Percentiles rank a stretch among this genome's conserved stretches.
Evolutionary conservation across 208 protist genomes (phyloP).

Genomic region (Trypanosoma melophagium): DNA sequence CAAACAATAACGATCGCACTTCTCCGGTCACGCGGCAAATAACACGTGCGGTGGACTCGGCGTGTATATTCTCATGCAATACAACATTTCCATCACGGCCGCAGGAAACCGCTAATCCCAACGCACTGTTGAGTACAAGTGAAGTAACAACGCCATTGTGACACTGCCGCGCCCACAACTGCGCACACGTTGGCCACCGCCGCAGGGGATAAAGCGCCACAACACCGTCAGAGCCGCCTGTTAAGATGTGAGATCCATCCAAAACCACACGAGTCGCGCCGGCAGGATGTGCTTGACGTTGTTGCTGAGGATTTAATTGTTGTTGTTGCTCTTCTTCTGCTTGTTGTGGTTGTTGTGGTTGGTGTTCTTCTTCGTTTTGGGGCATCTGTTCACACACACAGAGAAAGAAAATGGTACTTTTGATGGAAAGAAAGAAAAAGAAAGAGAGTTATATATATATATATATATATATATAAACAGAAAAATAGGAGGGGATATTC

Average conservation of each 20-base stretch:
- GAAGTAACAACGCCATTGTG: slow-evolving; percentile 67
- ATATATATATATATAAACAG: too few relatives aligned
- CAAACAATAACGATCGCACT: slow-evolving; percentile 69
- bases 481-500: too few relatives aligned
- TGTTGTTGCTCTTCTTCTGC: too few relatives aligned
- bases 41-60: slow-evolving; percentile 41
- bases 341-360: too few relatives aligned
- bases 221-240: slow-evolving; percentile 76
- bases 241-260: slow-evolving; percentile 52
- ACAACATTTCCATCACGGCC: slow-evolving; percentile 76
- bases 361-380: too few relatives aligned
- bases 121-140: slow-evolving; percentile 48
- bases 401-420: too few relatives aligned
- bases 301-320: slow-evolving; percentile 40
- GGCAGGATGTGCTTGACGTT: slow-evolving; percentile 45
- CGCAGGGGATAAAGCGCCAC: slow-evolving; percentile 54
- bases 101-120: slow-evolving; percentile 59
- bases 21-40: slow-evolving; percentile 82
- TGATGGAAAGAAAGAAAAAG: too few relatives aligned
- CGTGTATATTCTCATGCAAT: slow-evolving; percentile 64
- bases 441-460: too few relatives aligned
- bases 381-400: too few relatives aligned
- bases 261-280: slow-evolving; percentile 66
- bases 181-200: slow-evolving; percentile 36
- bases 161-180: slow-evolving; percentile 73